These are phyloP conservation scores for Flueggea neowawraea DNA, from an alignment of 441 rosid species.

Conservation along the genomic window DNA sequence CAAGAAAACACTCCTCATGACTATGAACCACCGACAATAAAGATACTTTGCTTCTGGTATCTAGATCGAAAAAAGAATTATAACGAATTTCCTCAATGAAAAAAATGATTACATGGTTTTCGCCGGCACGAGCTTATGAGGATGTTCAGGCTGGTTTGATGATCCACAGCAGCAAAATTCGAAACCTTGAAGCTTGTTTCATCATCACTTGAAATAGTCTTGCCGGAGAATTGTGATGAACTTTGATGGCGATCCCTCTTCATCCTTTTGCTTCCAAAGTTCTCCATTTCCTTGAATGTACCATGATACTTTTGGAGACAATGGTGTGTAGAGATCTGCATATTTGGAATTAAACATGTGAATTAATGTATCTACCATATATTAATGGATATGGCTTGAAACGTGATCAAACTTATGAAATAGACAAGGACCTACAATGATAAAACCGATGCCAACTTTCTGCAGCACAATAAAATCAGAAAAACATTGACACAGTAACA, in stretches of 20 bases:
- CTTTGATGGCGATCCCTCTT: conserved; percentile 36
- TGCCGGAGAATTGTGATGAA: conserved; percentile 35
- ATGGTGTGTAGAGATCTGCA: conserved; percentile 57
- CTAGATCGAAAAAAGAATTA: not conserved
- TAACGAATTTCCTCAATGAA: conserved; percentile 4
- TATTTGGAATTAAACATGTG: not conserved
- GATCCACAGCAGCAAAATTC: conserved; percentile 1
- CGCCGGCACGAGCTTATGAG: conserved; percentile 13
- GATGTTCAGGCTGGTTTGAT: conserved; percentile 2
- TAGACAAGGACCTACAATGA: too few relatives aligned
- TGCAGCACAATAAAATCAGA: too few relatives aligned
- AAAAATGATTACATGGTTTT: conserved; percentile 15
- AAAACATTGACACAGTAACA: too few relatives aligned
- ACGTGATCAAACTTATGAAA: too few relatives aligned
- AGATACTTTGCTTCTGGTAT: not conserved
- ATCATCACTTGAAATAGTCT: conserved; percentile 47
- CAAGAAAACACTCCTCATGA: not conserved
- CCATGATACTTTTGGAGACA: conserved; percentile 62
- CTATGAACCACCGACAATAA: not conserved
- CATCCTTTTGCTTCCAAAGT: conserved; percentile 48
- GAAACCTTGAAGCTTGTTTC: not conserved
- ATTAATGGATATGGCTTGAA: not conserved
- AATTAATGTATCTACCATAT: not conserved
- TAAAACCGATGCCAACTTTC: too few relatives aligned
- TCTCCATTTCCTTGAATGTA: conserved; percentile 57